These are phyloP conservation scores for Penicillium italicum DNA, from an alignment of 2,329 filamentous ascomycete genomes.

Conservation along the genomic window DNA sequence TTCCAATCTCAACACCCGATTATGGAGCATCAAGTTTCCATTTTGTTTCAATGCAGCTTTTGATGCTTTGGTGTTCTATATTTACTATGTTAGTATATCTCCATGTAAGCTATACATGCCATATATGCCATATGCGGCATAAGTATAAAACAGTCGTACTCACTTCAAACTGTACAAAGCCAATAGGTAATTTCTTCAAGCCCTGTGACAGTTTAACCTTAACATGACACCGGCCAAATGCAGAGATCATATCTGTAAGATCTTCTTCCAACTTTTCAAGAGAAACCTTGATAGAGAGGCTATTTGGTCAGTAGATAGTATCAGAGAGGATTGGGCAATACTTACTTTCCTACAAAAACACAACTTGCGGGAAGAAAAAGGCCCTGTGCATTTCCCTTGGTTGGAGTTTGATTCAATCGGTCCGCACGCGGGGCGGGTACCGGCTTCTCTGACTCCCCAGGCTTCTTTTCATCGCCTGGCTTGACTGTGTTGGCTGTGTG, in stretches of 20 bases:
- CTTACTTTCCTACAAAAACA: slow-evolving; percentile 42
- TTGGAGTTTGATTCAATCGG: slow-evolving; percentile 26
- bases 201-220: slow-evolving; percentile 30
- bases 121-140: neutral
- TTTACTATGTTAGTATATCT: neutral
- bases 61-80: neutral
- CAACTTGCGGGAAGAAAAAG: slow-evolving; percentile 36
- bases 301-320: slow-evolving; percentile 16
- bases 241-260: slow-evolving; percentile 29
- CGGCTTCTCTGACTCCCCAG: slow-evolving; percentile 5
- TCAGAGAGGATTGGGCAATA: neutral
- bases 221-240: slow-evolving; percentile 34
- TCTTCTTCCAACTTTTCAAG: slow-evolving; percentile 29
- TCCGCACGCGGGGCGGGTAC: slow-evolving; percentile 22
- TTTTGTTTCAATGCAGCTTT: slow-evolving; percentile 11
- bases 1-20: slow-evolving; percentile 1
- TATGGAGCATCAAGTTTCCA: neutral
- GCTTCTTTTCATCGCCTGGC: neutral
- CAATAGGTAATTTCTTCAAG: slow-evolving; percentile 35
- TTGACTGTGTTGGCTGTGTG: neutral
- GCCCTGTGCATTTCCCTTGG: slow-evolving; percentile 36
- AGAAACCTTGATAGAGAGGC: slow-evolving; percentile 25
- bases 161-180: slow-evolving; percentile 42
- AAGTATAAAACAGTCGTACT: neutral
- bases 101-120: neutral